Conservation (phyloP, 805 yeast species). For the Candida vartiovaarae region DNA sequence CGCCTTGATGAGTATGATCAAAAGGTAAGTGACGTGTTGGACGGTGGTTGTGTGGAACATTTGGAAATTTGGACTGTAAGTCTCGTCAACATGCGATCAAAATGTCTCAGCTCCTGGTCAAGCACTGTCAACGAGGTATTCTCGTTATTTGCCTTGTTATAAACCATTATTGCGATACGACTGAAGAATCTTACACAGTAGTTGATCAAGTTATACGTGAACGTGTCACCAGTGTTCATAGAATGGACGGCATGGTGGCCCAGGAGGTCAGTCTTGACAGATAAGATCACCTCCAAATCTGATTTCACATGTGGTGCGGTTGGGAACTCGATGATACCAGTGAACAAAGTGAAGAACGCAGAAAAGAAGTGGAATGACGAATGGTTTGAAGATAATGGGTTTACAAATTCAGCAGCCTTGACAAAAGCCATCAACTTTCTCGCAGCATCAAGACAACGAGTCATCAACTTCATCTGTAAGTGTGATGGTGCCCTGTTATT, state of each 20-base stretch:
- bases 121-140: conserved; percentile 1
- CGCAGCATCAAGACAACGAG: conserved; percentile 17
- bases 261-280: conserved; percentile 2
- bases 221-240: not conserved
- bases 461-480: conserved; percentile 8
- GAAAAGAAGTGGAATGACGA: conserved; percentile 16
- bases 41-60: no score
- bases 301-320: conserved; percentile 7
- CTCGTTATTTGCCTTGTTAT: conserved; percentile 10
- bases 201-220: conserved; percentile 7
- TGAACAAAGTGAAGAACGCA: conserved; percentile 21
- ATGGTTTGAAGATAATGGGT: conserved; percentile 8
- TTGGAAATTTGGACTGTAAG: not conserved
- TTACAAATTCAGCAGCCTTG: conserved; percentile 3
- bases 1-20: no score
- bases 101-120: conserved; percentile 6
- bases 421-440: conserved; percentile 9
- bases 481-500: not conserved
- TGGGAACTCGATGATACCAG: conserved; percentile 20
- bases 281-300: conserved; percentile 8
- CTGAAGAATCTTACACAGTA: conserved; percentile 15
- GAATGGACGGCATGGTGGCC: not conserved
- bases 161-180: conserved; percentile 14
- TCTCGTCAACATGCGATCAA: conserved; percentile 1
- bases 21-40: no score